Percentiles rank a stretch among this genome's conserved stretches.
Conservation (phyloP, 1,284 basidiomycete species). For the Trichosporon coremiiforme region DNA sequence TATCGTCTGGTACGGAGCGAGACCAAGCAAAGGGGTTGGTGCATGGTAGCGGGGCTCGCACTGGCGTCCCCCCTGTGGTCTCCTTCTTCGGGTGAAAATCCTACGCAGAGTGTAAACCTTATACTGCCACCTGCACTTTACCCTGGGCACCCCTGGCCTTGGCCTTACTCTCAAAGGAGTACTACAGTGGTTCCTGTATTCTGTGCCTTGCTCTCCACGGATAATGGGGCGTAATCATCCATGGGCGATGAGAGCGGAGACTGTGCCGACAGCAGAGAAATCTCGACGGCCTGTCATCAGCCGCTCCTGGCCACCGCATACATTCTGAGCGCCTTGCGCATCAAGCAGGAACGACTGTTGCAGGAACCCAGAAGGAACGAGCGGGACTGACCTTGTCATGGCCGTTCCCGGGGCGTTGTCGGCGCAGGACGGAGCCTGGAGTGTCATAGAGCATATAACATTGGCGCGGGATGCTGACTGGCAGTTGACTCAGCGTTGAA, state of each 20-base stretch:
- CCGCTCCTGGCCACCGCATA: neutral
- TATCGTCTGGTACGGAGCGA: neutral
- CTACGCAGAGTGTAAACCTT: conserved; percentile 20
- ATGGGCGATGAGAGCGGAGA: neutral
- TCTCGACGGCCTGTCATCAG: neutral
- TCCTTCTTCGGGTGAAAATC: conserved; percentile 20
- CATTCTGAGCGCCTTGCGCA: neutral
- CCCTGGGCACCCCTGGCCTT: conserved; percentile 8
- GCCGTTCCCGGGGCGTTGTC: neutral
- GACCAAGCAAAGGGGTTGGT: neutral
- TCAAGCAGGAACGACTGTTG: neutral
- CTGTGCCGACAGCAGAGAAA: neutral
- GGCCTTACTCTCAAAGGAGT: conserved; percentile 4
- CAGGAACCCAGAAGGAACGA: conserved; percentile 12
- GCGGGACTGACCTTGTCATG: conserved; percentile 5
- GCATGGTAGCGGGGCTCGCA: neutral
- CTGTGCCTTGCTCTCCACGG: conserved; percentile 5
- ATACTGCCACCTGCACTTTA: conserved; percentile 18
- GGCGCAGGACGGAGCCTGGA: neutral
- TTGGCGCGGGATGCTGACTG: neutral
- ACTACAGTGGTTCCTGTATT: conserved; percentile 15
- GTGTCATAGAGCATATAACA: neutral
- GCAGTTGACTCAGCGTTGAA: neutral
- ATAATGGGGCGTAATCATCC: conserved; percentile 7
- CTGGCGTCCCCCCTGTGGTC: conserved; percentile 4